Evolutionary conservation across 2,329 filamentous ascomycete genomes (phyloP).

Genomic region (Stagonosporopsis vannaccii): DNA sequence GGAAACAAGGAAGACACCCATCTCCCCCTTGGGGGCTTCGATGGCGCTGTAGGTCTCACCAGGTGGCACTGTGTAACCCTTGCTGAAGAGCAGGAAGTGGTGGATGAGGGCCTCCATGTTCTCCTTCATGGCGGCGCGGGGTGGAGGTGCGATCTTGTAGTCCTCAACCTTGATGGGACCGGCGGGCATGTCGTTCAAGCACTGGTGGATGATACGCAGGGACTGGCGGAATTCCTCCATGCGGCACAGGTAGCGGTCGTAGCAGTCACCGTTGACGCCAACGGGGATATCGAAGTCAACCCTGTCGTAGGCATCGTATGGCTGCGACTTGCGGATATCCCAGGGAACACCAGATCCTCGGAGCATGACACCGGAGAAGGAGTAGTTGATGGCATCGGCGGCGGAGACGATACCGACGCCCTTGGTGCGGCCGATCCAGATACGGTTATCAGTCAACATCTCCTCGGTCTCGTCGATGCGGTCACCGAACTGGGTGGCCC

Average conservation of each 20-base stretch:
- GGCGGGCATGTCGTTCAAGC: slow-evolving; percentile 97
- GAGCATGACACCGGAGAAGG: slow-evolving; percentile 97
- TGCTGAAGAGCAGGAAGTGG: slow-evolving; percentile 98
- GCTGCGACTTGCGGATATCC: slow-evolving; percentile 95
- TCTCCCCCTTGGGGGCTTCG: slow-evolving; percentile 99
- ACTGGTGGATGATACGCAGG: slow-evolving; percentile 97
- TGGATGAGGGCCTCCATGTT: slow-evolving; percentile 99
- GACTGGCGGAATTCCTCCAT: slow-evolving; percentile 99
- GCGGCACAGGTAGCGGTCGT: slow-evolving; percentile 97
- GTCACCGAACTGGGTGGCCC: slow-evolving; percentile 98
- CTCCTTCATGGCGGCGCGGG: slow-evolving; percentile 99
- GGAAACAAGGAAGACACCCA: slow-evolving; percentile 96
- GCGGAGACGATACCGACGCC: slow-evolving; percentile 91
- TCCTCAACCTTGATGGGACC: slow-evolving; percentile 96
- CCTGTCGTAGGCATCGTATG: slow-evolving; percentile 96
- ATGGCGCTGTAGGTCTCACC: slow-evolving; percentile 98
- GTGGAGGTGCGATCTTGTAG: slow-evolving; percentile 97
- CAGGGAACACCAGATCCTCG: slow-evolving; percentile 94
- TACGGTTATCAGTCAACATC: slow-evolving; percentile 98
- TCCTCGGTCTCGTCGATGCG: slow-evolving; percentile 99
- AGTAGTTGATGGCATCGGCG: slow-evolving; percentile 93
- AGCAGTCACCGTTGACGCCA: slow-evolving; percentile 96
- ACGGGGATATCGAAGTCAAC: slow-evolving; percentile 99
- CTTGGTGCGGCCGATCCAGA: slow-evolving; percentile 95
- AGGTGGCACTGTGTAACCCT: slow-evolving; percentile 95